Evolutionary conservation across 768 basidiomycete genomes (phyloP).

Genomic region (Russula brevipes): DNA sequence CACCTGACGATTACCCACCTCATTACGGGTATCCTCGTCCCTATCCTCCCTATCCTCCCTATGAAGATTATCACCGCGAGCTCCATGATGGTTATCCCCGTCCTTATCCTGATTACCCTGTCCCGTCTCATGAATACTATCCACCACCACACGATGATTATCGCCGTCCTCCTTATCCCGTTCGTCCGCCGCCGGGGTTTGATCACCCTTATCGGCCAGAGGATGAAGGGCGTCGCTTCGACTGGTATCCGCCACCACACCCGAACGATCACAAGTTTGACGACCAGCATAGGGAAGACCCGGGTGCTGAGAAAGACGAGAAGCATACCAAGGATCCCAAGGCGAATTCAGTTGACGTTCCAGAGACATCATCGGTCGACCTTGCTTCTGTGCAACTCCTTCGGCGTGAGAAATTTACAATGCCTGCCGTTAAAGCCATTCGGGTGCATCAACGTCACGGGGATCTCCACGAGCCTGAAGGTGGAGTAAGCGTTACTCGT

Average conservation of each 20-base stretch:
- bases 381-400: conserved; percentile 9
- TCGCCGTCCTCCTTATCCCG: background rate
- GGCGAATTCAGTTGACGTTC: background rate
- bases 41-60: background rate
- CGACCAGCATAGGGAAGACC: background rate
- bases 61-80: background rate
- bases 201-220: background rate
- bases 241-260: background rate
- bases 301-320: background rate
- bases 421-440: background rate
- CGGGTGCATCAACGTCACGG: background rate
- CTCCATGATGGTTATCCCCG: background rate
- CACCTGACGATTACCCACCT: background rate
- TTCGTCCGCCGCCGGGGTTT: background rate
- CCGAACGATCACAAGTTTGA: background rate
- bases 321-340: background rate
- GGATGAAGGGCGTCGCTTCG: background rate
- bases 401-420: background rate
- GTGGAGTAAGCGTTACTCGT: background rate
- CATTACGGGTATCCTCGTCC: background rate
- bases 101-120: background rate
- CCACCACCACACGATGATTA: background rate
- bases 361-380: background rate
- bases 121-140: background rate
- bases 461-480: background rate